These are phyloP conservation scores for Penicillium flavigenum DNA, from an alignment of 495 filamentous ascomycete species.

Conservation along the genomic window DNA sequence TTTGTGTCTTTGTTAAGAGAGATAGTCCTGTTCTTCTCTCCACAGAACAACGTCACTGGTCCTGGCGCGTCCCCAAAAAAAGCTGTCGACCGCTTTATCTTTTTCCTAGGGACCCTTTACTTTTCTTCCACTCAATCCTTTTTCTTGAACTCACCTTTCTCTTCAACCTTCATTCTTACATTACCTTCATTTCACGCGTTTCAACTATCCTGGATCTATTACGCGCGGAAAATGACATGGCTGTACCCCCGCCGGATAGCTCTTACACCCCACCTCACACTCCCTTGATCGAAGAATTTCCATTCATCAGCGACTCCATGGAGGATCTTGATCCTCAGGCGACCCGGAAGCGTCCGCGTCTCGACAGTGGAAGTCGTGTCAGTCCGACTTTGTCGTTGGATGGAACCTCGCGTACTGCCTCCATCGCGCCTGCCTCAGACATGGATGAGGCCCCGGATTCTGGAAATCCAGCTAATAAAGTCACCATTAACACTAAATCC, in stretches of 20 bases:
- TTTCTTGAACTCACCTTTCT: not conserved
- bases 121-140: slow-evolving; percentile 1
- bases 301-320: slow-evolving; percentile 45
- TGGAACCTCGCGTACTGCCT: slow-evolving; percentile 28
- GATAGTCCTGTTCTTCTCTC: slow-evolving; percentile 9
- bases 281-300: slow-evolving; percentile 33
- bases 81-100: slow-evolving; percentile 27
- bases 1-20: slow-evolving; percentile 3
- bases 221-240: slow-evolving; percentile 48
- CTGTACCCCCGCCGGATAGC: slow-evolving; percentile 52
- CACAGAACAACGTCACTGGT: slow-evolving; percentile 33
- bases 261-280: slow-evolving; percentile 46
- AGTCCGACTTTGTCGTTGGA: slow-evolving; percentile 48
- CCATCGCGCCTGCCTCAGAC: slow-evolving; percentile 31
- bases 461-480: slow-evolving; percentile 47
- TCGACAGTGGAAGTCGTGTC: slow-evolving; percentile 55
- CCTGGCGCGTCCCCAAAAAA: slow-evolving; percentile 29
- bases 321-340: slow-evolving; percentile 55
- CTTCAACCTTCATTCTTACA: slow-evolving; percentile 3
- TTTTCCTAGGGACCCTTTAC: not conserved
- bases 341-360: slow-evolving; percentile 62
- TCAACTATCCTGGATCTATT: not conserved
- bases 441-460: slow-evolving; percentile 36
- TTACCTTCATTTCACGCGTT: slow-evolving; percentile 9
- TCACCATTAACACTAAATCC: slow-evolving; percentile 59